Conservation (phyloP, 352 stramenopile genomes). For the Globisporangium nagaii region DNA sequence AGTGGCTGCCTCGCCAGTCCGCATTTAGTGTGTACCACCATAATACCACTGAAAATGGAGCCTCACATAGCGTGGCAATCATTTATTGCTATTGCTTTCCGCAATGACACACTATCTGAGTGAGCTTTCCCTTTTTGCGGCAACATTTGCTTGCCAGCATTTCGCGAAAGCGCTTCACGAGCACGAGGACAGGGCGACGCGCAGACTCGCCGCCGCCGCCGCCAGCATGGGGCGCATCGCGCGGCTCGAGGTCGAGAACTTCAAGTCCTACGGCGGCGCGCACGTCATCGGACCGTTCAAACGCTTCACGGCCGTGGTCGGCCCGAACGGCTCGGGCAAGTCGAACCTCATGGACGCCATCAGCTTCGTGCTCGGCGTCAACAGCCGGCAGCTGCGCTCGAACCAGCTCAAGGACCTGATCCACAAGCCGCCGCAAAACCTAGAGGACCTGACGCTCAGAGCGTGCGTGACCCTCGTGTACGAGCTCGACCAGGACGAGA, state of each 20-base stretch:
- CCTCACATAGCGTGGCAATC: too few relatives aligned
- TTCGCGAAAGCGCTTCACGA: too few relatives aligned
- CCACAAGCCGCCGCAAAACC: slow-evolving; percentile 73
- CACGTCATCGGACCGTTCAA: slow-evolving; percentile 96
- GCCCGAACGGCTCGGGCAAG: slow-evolving; percentile 96
- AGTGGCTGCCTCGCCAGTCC: background rate
- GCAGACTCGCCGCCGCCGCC: too few relatives aligned
- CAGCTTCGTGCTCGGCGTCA: slow-evolving; percentile 97
- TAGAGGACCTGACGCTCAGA: slow-evolving; percentile 24
- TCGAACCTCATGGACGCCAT: slow-evolving; percentile 95
- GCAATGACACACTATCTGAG: too few relatives aligned
- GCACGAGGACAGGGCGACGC: too few relatives aligned
- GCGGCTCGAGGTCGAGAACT: slow-evolving; percentile 98
- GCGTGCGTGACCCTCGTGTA: slow-evolving; percentile 96
- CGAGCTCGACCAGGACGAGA: slow-evolving; percentile 64
- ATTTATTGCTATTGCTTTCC: too few relatives aligned
- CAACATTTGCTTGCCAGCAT: too few relatives aligned
- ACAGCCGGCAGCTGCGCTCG: slow-evolving; percentile 94
- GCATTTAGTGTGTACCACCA: background rate
- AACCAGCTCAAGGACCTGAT: slow-evolving; percentile 96
- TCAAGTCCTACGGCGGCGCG: slow-evolving; percentile 97
- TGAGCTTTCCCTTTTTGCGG: too few relatives aligned
- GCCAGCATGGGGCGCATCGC: slow-evolving; percentile 88
- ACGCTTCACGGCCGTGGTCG: slow-evolving; percentile 97
- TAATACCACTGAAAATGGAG: too few relatives aligned